Evolutionary conservation across 2,329 filamentous ascomycete species (phyloP).

Genomic region (Epichloe amarillans): DNA sequence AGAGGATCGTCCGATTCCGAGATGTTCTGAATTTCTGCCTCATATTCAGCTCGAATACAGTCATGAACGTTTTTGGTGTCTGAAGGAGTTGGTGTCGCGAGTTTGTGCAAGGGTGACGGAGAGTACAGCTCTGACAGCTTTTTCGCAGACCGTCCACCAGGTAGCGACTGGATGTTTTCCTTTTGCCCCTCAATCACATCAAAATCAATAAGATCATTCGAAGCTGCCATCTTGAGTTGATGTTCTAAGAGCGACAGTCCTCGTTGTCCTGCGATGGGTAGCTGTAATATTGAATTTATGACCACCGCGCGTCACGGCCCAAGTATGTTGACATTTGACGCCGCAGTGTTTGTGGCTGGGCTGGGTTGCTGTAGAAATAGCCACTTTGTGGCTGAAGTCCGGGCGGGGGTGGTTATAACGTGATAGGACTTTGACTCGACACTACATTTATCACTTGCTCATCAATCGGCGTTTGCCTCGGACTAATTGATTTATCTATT

Average conservation of each 20-base stretch:
- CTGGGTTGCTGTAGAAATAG: slow-evolving; percentile 9
- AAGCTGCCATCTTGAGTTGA: slow-evolving; percentile 30
- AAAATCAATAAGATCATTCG: slow-evolving; percentile 55
- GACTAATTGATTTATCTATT: not conserved
- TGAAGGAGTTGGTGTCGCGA: slow-evolving; percentile 51
- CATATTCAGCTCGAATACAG: slow-evolving; percentile 68
- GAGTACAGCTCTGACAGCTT: slow-evolving; percentile 77
- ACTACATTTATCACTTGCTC: not conserved
- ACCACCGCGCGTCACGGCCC: not conserved
- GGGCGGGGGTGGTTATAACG: not conserved
- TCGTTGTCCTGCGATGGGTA: not conserved
- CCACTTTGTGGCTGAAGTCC: slow-evolving; percentile 1
- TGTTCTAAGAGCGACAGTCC: slow-evolving; percentile 8
- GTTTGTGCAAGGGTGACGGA: slow-evolving; percentile 44
- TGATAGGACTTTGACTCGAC: not conserved
- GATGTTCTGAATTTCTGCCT: slow-evolving; percentile 65
- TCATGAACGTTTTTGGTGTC: slow-evolving; percentile 69
- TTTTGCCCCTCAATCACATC: slow-evolving; percentile 93
- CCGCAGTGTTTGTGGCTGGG: not conserved
- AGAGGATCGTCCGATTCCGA: slow-evolving; percentile 88
- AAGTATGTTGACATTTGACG: slow-evolving; percentile 9
- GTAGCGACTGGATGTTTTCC: slow-evolving; percentile 92
- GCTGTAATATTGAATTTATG: not conserved
- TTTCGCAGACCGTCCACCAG: slow-evolving; percentile 74
- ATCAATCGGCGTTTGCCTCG: not conserved